Base-by-base conservation (phyloP, 2,329 filamentous ascomycete genomes). In the Chalaropsis ovoidea region DNA sequence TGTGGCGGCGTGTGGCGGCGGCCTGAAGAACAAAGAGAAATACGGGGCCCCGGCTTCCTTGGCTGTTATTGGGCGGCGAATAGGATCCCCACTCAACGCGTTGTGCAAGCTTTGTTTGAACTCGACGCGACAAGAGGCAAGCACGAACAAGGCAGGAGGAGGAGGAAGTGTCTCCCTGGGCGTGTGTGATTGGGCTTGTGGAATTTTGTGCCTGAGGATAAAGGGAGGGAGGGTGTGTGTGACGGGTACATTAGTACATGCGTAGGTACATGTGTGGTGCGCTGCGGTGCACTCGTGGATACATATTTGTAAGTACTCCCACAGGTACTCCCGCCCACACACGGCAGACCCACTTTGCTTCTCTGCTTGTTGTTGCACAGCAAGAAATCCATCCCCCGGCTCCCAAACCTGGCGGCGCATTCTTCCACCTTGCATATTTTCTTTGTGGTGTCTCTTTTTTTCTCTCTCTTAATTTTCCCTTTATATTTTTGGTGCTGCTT, bases 161-260 rank as follows among this genome's bases (percentile, higher is more conserved):
- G 43, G 1, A 47, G n/a, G 10, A 19, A n/a, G 3, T 47, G 15
- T 47, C 43, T 47, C 43, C 43, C 43, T 47, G 43, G n/a, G 15
- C n/a, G 43, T 5, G 6, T n/a, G 3, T 47, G 43, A 19, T 19
- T 19, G 15, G 17, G 43, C 8, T 5, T 19, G n/a, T 22, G 10
- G 24, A 17, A n/a, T 56, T 17, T 31, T 8, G 54, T 58, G 27
- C 54, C 54, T 58, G 54, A 58, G 31, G 54, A 19, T 11, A n/a
- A 35, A 58, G 54, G 54, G 54, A 56, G 17, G 13, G 22, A 56
- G 17, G 27, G 47, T 49, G 22, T 49, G n/a, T 49, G 47, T 49
- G 22, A 47, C 7, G 17, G 5, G 45, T 47, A 47, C 45, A 47
- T n/a, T n/a, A n/a, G n/a, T n/a, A n/a, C n/a, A n/a, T n/a, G n/a